phyloP scores from a whole-genome alignment of 495 filamentous ascomycete species.

The Aspergillus saccharolyticus region DNA sequence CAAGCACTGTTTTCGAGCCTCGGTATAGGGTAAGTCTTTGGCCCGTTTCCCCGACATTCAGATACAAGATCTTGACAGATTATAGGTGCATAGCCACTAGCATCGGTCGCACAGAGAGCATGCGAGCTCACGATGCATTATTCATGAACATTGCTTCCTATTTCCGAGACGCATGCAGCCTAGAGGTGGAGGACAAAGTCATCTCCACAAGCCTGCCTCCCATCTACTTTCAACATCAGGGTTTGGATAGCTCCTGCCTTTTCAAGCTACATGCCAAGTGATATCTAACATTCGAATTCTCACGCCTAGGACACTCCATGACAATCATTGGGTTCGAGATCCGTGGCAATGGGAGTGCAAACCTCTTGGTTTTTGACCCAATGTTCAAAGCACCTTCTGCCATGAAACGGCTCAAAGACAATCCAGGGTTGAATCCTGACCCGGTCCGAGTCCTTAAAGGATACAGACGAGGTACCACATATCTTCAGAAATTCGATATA shows the following conservation, averaged over 20 bases:
- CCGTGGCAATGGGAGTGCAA: conserved; percentile 55
- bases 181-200: conserved; percentile 47
- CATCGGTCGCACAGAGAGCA: conserved; percentile 33
- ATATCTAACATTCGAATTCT: background rate
- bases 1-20: conserved; percentile 71
- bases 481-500: conserved; percentile 62
- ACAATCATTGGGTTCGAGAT: conserved; percentile 86
- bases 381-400: conserved; percentile 67
- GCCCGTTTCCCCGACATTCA: too few species aligned
- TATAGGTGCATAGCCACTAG: conserved; percentile 50
- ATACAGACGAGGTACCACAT: conserved; percentile 63
- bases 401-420: conserved; percentile 53
- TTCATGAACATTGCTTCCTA: conserved; percentile 67
- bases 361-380: conserved; percentile 86
- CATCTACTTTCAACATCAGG: conserved; percentile 85
- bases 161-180: conserved; percentile 51
- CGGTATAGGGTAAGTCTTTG: conserved; percentile 55
- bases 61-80: background rate
- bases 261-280: too few species aligned
- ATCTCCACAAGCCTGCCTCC: conserved; percentile 67
- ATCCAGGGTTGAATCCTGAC: conserved; percentile 35
- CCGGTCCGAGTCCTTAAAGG: conserved; percentile 58
- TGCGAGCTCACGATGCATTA: conserved; percentile 51
- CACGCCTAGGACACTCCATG: conserved; percentile 69
- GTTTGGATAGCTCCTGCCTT: conserved; percentile 33